Evolutionary conservation across 2,329 filamentous ascomycete species (phyloP), one percentile per base, ranked within the genome.

Genomic region (Talaromyces sp.): DNA sequence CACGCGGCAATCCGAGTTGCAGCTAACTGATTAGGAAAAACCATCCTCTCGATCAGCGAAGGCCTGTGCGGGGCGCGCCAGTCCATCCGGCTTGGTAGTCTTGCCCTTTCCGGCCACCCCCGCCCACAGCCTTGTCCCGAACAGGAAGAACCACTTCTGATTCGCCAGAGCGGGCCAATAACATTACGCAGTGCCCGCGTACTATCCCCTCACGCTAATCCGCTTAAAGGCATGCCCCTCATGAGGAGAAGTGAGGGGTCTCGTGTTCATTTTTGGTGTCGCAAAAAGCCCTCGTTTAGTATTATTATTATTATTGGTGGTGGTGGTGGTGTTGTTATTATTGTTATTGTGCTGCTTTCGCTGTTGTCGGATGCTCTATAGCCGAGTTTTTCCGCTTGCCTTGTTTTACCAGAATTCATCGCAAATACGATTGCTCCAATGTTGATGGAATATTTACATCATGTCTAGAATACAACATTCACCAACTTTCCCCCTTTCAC

Each of bases 401-500:
- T 10, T 21, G 26, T n/a, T 24, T 38, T 24, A 35, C 35, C n/a
- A 17, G 14, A n/a, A 38, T 38, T 2, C 6, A n/a, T 38, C 35
- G n/a, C 35, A 38, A 38, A 38, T 38, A 1, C 35, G 26, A 3
- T 3, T 27, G 26, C 26, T 27, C 26, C 3, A 27, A 27, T 3
- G 26, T 27, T 6, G 26, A 27, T 35, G 14, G 13, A n/a, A 10
- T 52, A 9, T n/a, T 8, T 46, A 19, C 41, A 19, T 8, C 1
- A 50, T 13, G 13, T 10, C 27, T 71, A 80, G 58, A 79, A 80
- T 13, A 95, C 86, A 80, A 93, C 89, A 75, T 93, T 96, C 29
- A 93, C 82, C 55, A 90, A 79, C 71, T 82, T 86, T 13, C 89
- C 89, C 1, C 81, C 83, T 60, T 80, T 81, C 13, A 90, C 86